These are phyloP conservation scores for Pinus tabuliformis DNA, from an alignment of 75 land plant genomes.

Conservation along the genomic window DNA sequence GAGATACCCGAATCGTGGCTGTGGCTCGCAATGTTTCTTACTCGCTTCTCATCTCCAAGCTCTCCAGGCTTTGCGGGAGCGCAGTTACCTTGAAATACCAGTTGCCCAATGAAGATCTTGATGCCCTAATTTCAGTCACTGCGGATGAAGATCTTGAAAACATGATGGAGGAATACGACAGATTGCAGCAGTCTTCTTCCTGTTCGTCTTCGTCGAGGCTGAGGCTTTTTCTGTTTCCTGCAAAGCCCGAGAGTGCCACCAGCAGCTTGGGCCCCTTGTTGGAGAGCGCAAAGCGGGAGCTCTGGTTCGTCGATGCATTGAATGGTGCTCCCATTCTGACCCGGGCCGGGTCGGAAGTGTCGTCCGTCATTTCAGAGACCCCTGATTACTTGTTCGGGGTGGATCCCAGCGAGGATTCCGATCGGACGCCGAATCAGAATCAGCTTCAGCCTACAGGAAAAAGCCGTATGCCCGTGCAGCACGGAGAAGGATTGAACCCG, in stretches of 20 bases:
- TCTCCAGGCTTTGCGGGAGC: constrained; percentile 34
- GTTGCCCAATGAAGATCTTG: constrained; percentile 74
- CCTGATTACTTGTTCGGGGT: constrained; percentile 72
- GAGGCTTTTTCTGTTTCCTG: constrained; percentile 45
- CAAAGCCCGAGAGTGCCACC: constrained; percentile 12
- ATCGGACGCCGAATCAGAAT: not conserved
- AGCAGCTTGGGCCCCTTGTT: constrained; percentile 36
- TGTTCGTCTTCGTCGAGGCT: constrained; percentile 28
- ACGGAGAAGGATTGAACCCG: not conserved
- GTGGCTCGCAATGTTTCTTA: constrained; percentile 52
- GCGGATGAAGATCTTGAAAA: constrained; percentile 66
- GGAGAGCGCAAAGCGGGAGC: constrained; percentile 35
- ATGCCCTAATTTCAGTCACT: constrained; percentile 66
- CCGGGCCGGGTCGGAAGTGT: constrained; percentile 62
- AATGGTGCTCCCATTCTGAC: constrained; percentile 38
- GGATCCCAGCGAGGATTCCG: constrained; percentile 21
- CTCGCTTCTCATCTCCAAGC: constrained; percentile 50
- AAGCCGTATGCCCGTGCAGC: not conserved
- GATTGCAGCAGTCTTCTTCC: constrained; percentile 8
- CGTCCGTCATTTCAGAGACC: constrained; percentile 60
- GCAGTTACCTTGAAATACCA: constrained; percentile 67
- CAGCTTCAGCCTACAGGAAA: not conserved
- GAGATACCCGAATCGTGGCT: constrained; percentile 80
- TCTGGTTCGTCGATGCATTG: constrained; percentile 75
- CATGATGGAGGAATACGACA: constrained; percentile 85